phyloP scores from a whole-genome alignment of 495 filamentous ascomycete species.

The Rhypophila decipiens region DNA sequence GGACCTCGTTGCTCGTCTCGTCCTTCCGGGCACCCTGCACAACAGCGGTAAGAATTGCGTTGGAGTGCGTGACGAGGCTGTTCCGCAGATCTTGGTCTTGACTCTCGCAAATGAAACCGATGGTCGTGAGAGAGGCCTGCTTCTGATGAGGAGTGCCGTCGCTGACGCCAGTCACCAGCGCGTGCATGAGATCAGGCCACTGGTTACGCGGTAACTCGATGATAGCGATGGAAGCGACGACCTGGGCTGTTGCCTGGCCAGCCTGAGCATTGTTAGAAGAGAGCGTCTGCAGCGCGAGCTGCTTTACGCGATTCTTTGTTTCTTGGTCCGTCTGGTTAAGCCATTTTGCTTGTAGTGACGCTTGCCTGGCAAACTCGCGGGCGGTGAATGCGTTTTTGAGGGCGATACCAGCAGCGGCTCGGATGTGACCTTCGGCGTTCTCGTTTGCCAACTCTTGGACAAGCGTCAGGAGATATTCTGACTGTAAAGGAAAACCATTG shows the following conservation, averaged over 20 bases:
- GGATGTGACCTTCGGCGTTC: slow-evolving; percentile 68
- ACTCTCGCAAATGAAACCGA: slow-evolving; percentile 96
- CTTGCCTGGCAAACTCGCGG: slow-evolving; percentile 78
- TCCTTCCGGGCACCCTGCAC: slow-evolving; percentile 96
- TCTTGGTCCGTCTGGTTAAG: slow-evolving; percentile 66
- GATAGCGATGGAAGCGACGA: slow-evolving; percentile 87
- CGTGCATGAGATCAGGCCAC: slow-evolving; percentile 92
- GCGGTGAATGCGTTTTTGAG: slow-evolving; percentile 95
- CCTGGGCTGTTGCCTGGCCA: slow-evolving; percentile 84
- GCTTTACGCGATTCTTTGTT: slow-evolving; percentile 80
- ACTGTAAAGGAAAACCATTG: slow-evolving; percentile 43
- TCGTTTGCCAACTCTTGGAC: slow-evolving; percentile 92
- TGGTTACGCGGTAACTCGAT: slow-evolving; percentile 90
- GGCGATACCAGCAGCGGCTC: slow-evolving; percentile 89
- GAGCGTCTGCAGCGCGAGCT: slow-evolving; percentile 78
- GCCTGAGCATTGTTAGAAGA: slow-evolving; percentile 67
- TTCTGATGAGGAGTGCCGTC: slow-evolving; percentile 78
- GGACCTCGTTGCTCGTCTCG: slow-evolving; percentile 83
- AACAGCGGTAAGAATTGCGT: slow-evolving; percentile 94
- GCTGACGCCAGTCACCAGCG: slow-evolving; percentile 85
- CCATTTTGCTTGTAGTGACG: slow-evolving; percentile 88
- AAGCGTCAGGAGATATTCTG: slow-evolving; percentile 83
- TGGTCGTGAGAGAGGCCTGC: slow-evolving; percentile 86
- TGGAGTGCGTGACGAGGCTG: slow-evolving; percentile 78
- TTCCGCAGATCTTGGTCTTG: slow-evolving; percentile 81